Base-by-base conservation (phyloP, 2,329 filamentous ascomycete species). In the Fusarium buxicola region DNA sequence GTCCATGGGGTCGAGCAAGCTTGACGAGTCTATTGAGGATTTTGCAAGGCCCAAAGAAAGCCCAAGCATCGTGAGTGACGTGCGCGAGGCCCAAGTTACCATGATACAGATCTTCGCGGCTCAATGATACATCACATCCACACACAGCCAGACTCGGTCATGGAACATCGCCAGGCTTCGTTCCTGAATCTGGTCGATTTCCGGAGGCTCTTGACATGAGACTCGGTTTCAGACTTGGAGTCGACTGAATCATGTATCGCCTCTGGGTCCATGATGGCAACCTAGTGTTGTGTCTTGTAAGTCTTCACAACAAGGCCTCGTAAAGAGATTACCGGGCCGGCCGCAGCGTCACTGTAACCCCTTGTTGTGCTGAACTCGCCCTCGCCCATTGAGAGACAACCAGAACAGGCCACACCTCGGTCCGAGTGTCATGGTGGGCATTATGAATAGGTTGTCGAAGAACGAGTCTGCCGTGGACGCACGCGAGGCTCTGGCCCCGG, bases 401-500 rank as follows among this genome's bases (percentile, higher is more conserved):
- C 43, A 55, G 18, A 52, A 47, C 57, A 58, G 48, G 48, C 55
- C 54, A 64, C 50, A 56, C 54, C 47, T 60, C 40, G 44, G 50
- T 51, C 51, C 54, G 60, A 55, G 48, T 43, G 31, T 46, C 50
- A 56, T 52, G 49, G 60, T 58, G 15, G 18, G 47, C 44, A 55
- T 60, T 59, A 39, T 40, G 18, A 52, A 46, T 55, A 40, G 55
- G 60, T 41, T 65, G 61, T 41, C 41, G 35, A 53, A 12, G 24
- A 31, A 24, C n/a, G n/a, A 44, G 25, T 21, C 31, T 46, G 35
- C 21, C 43, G 25, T 35, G 16, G 25, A 15, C 39, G 50, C 24
- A 60, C 40, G 36, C 44, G 52, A 65, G 46, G 44, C 40, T 49
- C 44, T 50, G 47, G 16, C 34, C 28, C 48, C n/a, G 35, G n/a